phyloP scores from a whole-genome alignment of 2,329 filamentous ascomycete species.

The Metarhizium sp. region DNA sequence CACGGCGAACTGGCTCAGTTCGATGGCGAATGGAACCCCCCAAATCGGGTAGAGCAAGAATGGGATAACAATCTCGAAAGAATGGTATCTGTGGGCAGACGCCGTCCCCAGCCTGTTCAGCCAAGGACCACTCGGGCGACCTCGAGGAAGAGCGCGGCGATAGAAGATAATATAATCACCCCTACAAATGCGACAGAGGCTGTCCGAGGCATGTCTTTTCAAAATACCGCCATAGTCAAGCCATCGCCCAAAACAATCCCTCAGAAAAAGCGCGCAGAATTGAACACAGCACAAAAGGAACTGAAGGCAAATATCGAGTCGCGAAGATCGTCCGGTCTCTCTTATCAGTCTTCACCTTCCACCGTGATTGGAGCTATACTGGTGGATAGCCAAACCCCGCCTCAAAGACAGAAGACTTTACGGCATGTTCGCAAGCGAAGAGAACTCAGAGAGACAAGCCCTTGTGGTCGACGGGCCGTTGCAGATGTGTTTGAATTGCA shows the following conservation, averaged over 20 bases:
- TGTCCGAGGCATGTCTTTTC: conserved; percentile 36
- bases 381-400: conserved; percentile 33
- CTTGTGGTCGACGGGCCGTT: conserved; percentile 7
- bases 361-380: conserved; percentile 50
- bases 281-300: conserved; percentile 26
- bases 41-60: conserved; percentile 40
- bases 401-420: conserved; percentile 42
- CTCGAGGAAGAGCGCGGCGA: conserved; percentile 18
- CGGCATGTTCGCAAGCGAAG: conserved; percentile 52
- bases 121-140: neutral
- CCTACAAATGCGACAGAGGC: conserved; percentile 44
- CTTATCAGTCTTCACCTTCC: conserved; percentile 43
- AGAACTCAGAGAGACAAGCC: conserved; percentile 35
- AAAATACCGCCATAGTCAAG: conserved; percentile 28
- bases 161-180: conserved; percentile 37
- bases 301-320: conserved; percentile 32
- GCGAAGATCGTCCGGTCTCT: conserved; percentile 43
- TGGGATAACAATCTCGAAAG: conserved; percentile 45
- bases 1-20: conserved; percentile 43
- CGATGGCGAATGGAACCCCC: conserved; percentile 48
- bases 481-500: conserved; percentile 8
- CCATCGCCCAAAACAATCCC: conserved; percentile 21
- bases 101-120: conserved; percentile 13
- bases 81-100: conserved; percentile 45
- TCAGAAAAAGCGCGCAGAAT: conserved; percentile 13